Percentiles rank a stretch among this genome's conserved stretches.
Conservation (phyloP, 345 rosid genomes). For the Zanthoxylum bungeanum region DNA sequence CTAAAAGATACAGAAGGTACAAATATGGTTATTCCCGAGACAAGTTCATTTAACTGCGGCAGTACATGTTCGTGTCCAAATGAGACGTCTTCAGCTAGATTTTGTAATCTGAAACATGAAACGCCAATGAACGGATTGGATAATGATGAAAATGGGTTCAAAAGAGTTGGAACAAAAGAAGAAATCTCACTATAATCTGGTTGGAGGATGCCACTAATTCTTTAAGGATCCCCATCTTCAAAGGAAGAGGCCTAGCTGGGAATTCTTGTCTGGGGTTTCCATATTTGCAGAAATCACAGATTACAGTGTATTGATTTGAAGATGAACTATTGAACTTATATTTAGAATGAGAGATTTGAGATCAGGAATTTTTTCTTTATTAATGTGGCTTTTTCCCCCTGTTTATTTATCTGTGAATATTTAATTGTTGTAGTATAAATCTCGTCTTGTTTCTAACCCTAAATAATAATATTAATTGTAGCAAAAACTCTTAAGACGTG, state of each 20-base stretch:
- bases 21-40: not conserved
- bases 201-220: conserved; percentile 18
- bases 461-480: not conserved
- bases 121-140: conserved; percentile 13
- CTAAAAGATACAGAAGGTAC: conserved; percentile 6
- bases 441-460: not conserved
- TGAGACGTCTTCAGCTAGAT: conserved; percentile 9
- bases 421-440: not conserved
- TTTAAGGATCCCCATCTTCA: conserved; percentile 21
- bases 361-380: not conserved
- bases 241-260: conserved; percentile 18
- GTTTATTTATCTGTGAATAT: not conserved
- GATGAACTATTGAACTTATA: conserved; percentile 10
- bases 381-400: not conserved
- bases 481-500: not conserved
- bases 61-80: not conserved
- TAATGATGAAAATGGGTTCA: conserved; percentile 12
- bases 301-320: conserved; percentile 19
- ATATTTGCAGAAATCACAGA: conserved; percentile 49
- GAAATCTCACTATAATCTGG: not conserved
- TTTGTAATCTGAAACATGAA: conserved; percentile 19
- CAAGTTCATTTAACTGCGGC: conserved; percentile 8
- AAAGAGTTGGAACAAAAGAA: conserved; percentile 23
- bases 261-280: conserved; percentile 36
- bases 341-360: not conserved